phyloP scores from a whole-genome alignment of 495 filamentous ascomycete species.

The Penicillium bovifimosum region DNA sequence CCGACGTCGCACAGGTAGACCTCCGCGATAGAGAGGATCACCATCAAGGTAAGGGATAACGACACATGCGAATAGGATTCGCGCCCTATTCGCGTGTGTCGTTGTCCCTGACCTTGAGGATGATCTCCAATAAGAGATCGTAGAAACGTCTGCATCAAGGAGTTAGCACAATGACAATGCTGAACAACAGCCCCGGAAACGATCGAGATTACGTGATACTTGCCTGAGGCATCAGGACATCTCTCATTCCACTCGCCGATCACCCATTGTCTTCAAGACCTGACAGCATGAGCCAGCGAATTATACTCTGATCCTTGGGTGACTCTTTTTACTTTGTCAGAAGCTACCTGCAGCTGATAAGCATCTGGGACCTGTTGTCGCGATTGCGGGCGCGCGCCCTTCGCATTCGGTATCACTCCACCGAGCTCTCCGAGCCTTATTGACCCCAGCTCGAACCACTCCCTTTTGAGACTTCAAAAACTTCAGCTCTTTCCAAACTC shows the following conservation, averaged over 20 bases:
- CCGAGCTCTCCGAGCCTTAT: conserved; percentile 1
- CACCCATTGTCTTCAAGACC: conserved; percentile 12
- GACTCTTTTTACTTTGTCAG: background rate
- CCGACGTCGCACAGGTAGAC: no score
- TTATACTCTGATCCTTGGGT: background rate
- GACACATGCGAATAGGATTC: no score
- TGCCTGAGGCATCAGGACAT: conserved; percentile 16
- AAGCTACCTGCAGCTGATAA: background rate
- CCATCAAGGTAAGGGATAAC: no score
- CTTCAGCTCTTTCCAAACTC: background rate
- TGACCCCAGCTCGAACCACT: background rate
- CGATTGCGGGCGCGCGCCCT: conserved; percentile 8
- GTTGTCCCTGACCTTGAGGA: no score
- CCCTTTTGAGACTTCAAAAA: background rate
- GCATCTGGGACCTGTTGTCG: background rate
- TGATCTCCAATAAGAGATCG: no score
- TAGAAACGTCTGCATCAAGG: no score
- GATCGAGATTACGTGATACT: conserved; percentile 10
- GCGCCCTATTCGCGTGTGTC: no score
- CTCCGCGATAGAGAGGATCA: no score
- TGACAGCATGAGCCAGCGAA: conserved; percentile 4
- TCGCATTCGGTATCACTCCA: background rate
- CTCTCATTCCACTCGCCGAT: conserved; percentile 5
- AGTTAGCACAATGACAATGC: no score
- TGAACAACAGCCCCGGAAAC: no score